Base-by-base conservation (phyloP, 2,329 filamentous ascomycete genomes). In the Fusarium chlamydosporum region DNA sequence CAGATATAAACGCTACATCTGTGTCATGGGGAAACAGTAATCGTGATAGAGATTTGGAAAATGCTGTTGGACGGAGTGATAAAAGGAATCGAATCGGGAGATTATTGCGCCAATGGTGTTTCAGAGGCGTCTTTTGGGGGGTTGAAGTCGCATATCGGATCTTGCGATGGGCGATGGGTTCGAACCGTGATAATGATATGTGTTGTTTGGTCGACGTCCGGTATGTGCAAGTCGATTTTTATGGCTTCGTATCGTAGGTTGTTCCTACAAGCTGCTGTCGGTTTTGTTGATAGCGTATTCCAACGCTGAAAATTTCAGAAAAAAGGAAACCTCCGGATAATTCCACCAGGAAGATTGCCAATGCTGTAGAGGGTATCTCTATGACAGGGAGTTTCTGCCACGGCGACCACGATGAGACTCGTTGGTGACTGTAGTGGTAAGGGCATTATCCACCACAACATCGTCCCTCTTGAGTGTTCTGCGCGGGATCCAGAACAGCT, bases 401-500 rank as follows among this genome's bases (percentile, higher is more conserved):
- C 61, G 54, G 10, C 61, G 61, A 6, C 61, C 61, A 33, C 60
- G 61, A 26, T 38, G 62, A 23, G 67, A 67, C 16, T 70, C 67
- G 8, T 56, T 70, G 8, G 68, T 71, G 20, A 50, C 43, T 16
- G 63, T 46, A 23, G 61, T 66, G 18, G 60, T 60, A 16, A 71
- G 53, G 40, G 65, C 68, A 43, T 71, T 71, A 42, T 71, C 68
- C 35, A 71, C 65, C 29, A 69, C 40, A 18, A 71, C 9, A 20
- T 69, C 52, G 6, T 69, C 46, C 16, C 33, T 42, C 15, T 47
- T 58, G 5, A 68, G 45, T 27, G 42, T 40, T 29, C 57, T 54
- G 35, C 61, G 63, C 1, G 70, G 70, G n/a, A 72, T 58, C 70
- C 70, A 72, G 23, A 72, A 31, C 3, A 72, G 55, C 42, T 72